phyloP scores from a whole-genome alignment of 768 basidiomycete genomes.

The Mycena alexandri region DNA sequence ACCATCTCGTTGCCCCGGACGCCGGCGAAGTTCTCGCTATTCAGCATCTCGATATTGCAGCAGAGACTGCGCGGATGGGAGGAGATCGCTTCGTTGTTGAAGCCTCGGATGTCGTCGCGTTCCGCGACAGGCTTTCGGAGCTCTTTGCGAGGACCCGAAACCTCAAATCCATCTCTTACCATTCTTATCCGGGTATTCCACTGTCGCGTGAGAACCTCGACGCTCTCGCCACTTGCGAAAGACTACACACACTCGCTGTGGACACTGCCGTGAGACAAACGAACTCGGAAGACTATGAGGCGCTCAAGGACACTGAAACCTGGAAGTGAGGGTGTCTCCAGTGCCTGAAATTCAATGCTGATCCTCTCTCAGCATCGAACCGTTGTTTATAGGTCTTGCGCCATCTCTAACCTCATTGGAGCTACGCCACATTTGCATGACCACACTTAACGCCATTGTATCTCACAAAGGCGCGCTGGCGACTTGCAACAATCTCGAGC shows the following conservation, averaged over 20 bases:
- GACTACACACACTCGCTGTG: constrained; percentile 23
- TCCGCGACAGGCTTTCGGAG: constrained; percentile 15
- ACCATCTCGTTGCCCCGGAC: constrained; percentile 1
- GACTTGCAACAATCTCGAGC: constrained; percentile 24
- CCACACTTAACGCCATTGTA: constrained; percentile 11
- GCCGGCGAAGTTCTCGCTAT: neutral
- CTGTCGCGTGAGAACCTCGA: constrained; percentile 10
- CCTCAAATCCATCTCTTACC: constrained; percentile 34
- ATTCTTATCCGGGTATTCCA: constrained; percentile 25
- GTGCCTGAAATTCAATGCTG: neutral
- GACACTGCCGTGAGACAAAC: constrained; percentile 4
- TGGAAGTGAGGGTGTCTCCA: constrained; percentile 22
- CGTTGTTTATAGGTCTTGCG: constrained; percentile 25
- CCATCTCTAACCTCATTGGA: constrained; percentile 29
- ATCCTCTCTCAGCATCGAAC: constrained; percentile 16
- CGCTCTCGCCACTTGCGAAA: constrained; percentile 10
- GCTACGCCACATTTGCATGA: constrained; percentile 28
- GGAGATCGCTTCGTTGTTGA: neutral
- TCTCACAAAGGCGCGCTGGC: constrained; percentile 18
- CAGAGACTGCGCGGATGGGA: neutral
- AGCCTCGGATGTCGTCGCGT: constrained; percentile 8
- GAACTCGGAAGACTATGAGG: neutral
- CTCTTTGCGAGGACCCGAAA: constrained; percentile 25
- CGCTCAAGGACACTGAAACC: neutral
- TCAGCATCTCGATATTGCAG: constrained; percentile 13